These are phyloP conservation scores for Cadophora sp. DNA, from an alignment of 2,329 filamentous ascomycete genomes.

Conservation along the genomic window DNA sequence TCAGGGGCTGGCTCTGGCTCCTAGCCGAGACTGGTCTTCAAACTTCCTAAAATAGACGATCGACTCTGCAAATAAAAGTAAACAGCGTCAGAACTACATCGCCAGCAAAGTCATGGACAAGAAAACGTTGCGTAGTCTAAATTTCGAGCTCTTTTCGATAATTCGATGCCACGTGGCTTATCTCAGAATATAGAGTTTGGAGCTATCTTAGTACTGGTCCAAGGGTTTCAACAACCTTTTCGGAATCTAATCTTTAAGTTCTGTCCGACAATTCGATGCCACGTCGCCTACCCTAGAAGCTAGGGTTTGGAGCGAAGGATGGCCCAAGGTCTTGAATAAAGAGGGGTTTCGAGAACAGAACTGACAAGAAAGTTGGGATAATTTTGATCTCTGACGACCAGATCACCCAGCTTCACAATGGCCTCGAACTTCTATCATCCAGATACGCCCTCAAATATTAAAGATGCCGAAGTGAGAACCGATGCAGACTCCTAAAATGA, in stretches of 20 bases:
- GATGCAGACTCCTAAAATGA: neutral
- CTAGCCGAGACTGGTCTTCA: neutral
- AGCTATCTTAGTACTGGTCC: neutral
- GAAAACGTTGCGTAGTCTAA: neutral
- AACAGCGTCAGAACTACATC: neutral
- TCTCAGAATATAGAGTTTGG: neutral
- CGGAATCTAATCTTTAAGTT: too few relatives aligned
- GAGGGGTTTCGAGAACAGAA: neutral
- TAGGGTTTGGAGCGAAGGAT: too few relatives aligned
- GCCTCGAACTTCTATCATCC: slow-evolving; percentile 5
- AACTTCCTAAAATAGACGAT: neutral
- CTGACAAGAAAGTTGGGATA: neutral
- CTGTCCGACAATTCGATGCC: too few relatives aligned
- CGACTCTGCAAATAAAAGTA: neutral
- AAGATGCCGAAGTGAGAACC: slow-evolving; percentile 31
- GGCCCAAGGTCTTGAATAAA: too few relatives aligned
- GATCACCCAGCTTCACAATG: neutral
- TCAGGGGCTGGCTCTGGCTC: neutral
- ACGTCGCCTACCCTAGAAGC: too few relatives aligned
- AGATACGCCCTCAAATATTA: slow-evolving; percentile 19
- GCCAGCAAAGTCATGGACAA: neutral
- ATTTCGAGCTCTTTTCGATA: neutral
- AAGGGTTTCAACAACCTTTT: too few relatives aligned
- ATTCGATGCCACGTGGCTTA: neutral
- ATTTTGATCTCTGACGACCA: neutral